Base-by-base conservation (phyloP, 495 filamentous ascomycete genomes). In the Daldinia caldariorum region DNA sequence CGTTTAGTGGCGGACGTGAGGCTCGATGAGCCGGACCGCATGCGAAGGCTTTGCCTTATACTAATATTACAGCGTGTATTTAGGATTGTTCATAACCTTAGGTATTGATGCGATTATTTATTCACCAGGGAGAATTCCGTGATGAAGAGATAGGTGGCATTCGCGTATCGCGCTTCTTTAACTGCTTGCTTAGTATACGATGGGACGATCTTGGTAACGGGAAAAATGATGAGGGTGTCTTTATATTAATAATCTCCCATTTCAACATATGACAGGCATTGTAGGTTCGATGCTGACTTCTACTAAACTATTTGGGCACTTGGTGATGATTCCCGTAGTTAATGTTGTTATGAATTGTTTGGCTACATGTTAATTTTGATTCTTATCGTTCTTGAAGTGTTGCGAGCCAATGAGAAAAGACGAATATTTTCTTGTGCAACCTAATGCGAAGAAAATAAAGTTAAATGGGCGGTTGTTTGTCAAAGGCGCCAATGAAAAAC, bases 11-110 rank as follows among this genome's bases (percentile, higher is more conserved):
- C 61, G 62, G 54, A 10, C 13, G 0, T n/a, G 3, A 58, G 57
- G 49, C 49, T 67, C 47, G 56, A 61, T 20, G 18, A 53, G 34
- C 65, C 65, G 50, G 18, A 31, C 35, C 3, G 54, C 7, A 41
- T 35, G 43, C 9, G 9, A 8, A 47, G 43, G 22, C 43, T 22
- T 1, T 3, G 13, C 29, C n/a, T 18, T 32, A 26, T 22, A 14
- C 18, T 29, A 13, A 8, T 22, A 57, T 39, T 47, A 20, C 31
- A 18, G 18, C 13, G 31, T 22, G 26, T 22, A 47, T 12, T 29
- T 14, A 9, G 4, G 26, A 32, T 32, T 32, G 12, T 7, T 53
- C 3, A 32, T 26, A 16, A 43, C 12, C 22, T n/a, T n/a, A n/a
- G n/a, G n/a, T 32, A 16, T 20, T 50, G n/a, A 43, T 22, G 43